Percentiles rank a stretch among this genome's conserved stretches.
Evolutionary conservation across 164 flowering plant genomes (phyloP).

Genomic region (Stephania yunnanensis): DNA sequence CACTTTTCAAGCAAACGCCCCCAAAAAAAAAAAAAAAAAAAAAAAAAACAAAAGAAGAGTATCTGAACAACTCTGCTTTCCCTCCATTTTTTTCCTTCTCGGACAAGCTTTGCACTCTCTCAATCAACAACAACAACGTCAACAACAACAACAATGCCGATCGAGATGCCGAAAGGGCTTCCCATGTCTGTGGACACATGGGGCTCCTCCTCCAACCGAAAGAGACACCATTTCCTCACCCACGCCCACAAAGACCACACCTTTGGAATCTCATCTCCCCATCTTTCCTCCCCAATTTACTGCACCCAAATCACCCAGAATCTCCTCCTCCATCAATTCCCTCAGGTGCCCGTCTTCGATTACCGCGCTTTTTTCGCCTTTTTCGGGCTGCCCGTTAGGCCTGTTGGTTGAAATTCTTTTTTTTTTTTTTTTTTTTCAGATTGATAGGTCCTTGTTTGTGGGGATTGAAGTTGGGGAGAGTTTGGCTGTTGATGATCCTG

Average conservation of each 20-base stretch:
- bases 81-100: background rate
- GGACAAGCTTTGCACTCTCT: background rate
- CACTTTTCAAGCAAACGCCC: too few relatives aligned
- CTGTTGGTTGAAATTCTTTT: background rate
- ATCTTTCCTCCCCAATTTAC: slow-evolving; percentile 61
- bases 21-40: too few relatives aligned
- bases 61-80: background rate
- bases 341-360: slow-evolving; percentile 38
- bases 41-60: too few relatives aligned
- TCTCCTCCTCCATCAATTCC: slow-evolving; percentile 42
- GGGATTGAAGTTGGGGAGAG: slow-evolving; percentile 28
- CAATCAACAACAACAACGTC: slow-evolving; percentile 4
- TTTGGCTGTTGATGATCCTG: slow-evolving; percentile 50
- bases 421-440: slow-evolving; percentile 8
- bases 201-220: slow-evolving; percentile 43
- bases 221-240: slow-evolving; percentile 68
- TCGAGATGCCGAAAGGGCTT: slow-evolving; percentile 75
- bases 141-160: slow-evolving; percentile 43
- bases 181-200: slow-evolving; percentile 91
- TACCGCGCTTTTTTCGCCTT: background rate
- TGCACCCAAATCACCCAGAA: slow-evolving; percentile 51
- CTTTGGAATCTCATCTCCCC: slow-evolving; percentile 30
- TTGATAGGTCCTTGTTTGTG: slow-evolving; percentile 23
- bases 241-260: slow-evolving; percentile 85
- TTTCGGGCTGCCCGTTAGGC: background rate